Conservation (phyloP, 257 asterid genomes). For the Ilex aquifolium region DNA sequence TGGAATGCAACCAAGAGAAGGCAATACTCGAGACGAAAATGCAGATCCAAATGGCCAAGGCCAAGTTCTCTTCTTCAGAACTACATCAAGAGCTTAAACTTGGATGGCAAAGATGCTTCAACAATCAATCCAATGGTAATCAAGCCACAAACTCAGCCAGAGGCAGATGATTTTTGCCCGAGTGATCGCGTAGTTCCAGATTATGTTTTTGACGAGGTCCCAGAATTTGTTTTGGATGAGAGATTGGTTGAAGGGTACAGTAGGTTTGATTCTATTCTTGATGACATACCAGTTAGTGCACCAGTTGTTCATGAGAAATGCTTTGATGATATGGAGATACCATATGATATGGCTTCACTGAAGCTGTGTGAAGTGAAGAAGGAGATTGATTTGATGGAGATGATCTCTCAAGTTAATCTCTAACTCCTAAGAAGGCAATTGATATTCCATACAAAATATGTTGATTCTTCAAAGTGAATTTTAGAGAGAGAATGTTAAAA, state of each 20-base stretch:
- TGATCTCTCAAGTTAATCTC: slow-evolving; percentile 25
- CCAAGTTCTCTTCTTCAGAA: slow-evolving; percentile 72
- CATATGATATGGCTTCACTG: slow-evolving; percentile 24
- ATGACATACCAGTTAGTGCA: slow-evolving; percentile 6
- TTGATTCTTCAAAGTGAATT: not conserved
- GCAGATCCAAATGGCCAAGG: slow-evolving; percentile 73
- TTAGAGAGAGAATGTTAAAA: too few species aligned
- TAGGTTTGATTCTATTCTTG: slow-evolving; percentile 12
- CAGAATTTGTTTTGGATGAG: slow-evolving; percentile 27
- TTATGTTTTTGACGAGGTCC: slow-evolving; percentile 18
- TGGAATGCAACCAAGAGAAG: slow-evolving; percentile 92
- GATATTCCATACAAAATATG: too few species aligned
- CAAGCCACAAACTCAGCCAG: slow-evolving; percentile 1
- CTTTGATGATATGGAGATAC: slow-evolving; percentile 23
- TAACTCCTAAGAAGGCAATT: not conserved
- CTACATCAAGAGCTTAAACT: slow-evolving; percentile 65
- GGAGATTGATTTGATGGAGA: slow-evolving; percentile 45
- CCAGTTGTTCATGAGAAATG: slow-evolving; percentile 12
- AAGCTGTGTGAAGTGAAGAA: slow-evolving; percentile 29
- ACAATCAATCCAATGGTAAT: not conserved
- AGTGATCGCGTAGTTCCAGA: slow-evolving; percentile 4
- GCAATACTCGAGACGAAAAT: slow-evolving; percentile 64
- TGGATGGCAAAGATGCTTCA: slow-evolving; percentile 28
- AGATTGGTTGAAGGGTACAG: slow-evolving; percentile 19
- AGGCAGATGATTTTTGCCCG: not conserved